These are phyloP conservation scores for Lithospermum erythrorhizon DNA, from an alignment of 257 asterid genomes.

Conservation along the genomic window DNA sequence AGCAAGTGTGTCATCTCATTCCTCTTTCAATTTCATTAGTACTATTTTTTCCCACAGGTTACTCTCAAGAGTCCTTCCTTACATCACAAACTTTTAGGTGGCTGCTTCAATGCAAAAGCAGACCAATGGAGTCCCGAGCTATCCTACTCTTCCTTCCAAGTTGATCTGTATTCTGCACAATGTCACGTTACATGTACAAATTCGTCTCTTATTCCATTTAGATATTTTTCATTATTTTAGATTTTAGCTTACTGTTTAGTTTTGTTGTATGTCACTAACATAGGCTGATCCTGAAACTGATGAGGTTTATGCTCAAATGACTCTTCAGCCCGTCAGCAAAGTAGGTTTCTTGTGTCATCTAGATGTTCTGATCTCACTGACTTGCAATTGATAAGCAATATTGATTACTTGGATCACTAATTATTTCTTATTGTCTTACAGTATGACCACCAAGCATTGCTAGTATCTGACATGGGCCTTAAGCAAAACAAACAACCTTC, in stretches of 20 bases:
- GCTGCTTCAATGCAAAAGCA: conserved; percentile 98
- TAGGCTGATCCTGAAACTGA: conserved; percentile 97
- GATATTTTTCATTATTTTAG: neutral
- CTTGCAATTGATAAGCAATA: neutral
- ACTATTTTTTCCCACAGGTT: neutral
- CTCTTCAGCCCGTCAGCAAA: conserved; percentile 85
- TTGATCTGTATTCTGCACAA: conserved; percentile 79
- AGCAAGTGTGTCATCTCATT: conserved; percentile 47
- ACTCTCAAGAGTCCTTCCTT: conserved; percentile 2
- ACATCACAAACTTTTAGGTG: conserved; percentile 37
- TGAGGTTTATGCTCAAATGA: conserved; percentile 98
- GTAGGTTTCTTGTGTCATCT: conserved; percentile 20
- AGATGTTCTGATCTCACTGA: neutral
- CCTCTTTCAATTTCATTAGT: neutral
- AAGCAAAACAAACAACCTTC: conserved; percentile 75
- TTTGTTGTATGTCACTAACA: conserved; percentile 1
- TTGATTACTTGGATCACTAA: neutral
- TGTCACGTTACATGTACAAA: conserved; percentile 80
- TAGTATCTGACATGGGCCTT: conserved; percentile 71
- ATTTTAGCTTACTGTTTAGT: neutral
- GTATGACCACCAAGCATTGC: conserved; percentile 85
- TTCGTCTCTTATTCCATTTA: conserved; percentile 1
- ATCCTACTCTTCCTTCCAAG: conserved; percentile 92
- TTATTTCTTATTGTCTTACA: conserved; percentile 19
- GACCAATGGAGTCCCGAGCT: conserved; percentile 73